These are phyloP conservation scores for Penicillium argentinense DNA, from an alignment of 495 filamentous ascomycete genomes.

Conservation along the genomic window DNA sequence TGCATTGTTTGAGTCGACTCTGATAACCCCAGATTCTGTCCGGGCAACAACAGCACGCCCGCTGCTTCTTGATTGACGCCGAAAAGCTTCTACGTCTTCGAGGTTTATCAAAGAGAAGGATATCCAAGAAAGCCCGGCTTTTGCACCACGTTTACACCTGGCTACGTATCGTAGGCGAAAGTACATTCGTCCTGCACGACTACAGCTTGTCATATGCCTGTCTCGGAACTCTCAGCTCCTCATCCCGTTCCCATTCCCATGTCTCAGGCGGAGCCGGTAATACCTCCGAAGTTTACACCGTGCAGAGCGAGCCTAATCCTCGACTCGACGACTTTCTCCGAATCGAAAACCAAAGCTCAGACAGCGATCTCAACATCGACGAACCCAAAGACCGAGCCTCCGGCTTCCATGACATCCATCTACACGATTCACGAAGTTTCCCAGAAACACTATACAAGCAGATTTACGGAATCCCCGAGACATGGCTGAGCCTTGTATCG, in stretches of 20 bases:
- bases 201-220: slow-evolving; percentile 27
- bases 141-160: slow-evolving; percentile 39
- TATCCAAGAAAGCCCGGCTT: slow-evolving; percentile 36
- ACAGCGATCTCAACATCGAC: slow-evolving; percentile 37
- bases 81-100: slow-evolving; percentile 32
- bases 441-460: slow-evolving; percentile 33
- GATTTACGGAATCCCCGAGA: slow-evolving; percentile 37
- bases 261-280: neutral
- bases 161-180: slow-evolving; percentile 36
- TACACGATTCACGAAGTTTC: slow-evolving; percentile 34
- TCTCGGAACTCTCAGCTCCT: slow-evolving; percentile 23
- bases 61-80: slow-evolving; percentile 36
- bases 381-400: slow-evolving; percentile 30
- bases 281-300: neutral
- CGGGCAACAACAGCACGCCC: slow-evolving; percentile 33
- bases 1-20: neutral
- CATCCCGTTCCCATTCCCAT: slow-evolving; percentile 9
- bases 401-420: slow-evolving; percentile 33
- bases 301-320: slow-evolving; percentile 13
- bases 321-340: slow-evolving; percentile 37
- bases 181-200: slow-evolving; percentile 37
- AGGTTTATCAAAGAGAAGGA: slow-evolving; percentile 29
- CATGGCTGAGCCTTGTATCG: slow-evolving; percentile 37
- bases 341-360: slow-evolving; percentile 27
- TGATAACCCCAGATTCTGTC: slow-evolving; percentile 25